Evolutionary conservation across 2,329 filamentous ascomycete genomes (phyloP), one percentile per base, ranked within the genome.

Genomic region (Arthrinium puccinioides): DNA sequence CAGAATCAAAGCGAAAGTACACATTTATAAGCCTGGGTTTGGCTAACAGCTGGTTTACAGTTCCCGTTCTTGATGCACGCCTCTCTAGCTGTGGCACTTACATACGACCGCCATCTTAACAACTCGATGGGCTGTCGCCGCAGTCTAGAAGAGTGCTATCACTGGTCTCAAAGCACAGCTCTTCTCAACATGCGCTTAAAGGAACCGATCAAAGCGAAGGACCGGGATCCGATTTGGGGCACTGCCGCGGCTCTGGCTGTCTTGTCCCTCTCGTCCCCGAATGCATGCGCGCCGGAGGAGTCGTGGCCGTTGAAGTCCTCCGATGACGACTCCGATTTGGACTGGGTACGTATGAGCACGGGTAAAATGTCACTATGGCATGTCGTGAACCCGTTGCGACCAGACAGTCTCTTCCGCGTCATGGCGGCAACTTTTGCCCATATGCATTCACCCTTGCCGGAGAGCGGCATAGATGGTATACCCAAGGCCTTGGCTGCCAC

Each of bases 41-140:
- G 38, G 38, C 32, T 48, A 35, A 47, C 37, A 28, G 11, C 32
- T 37, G 19, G 15, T n/a, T 37, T 42, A 27, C 31, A 56, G 66
- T 40, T 67, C 35, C 66, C 67, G 3, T 66, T 52, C 27, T 44
- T 70, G 14, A 68, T 70, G 65, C 67, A 70, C 37, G 64, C 65
- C 21, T 62, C 59, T 7, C 44, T 70, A 5, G 64, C 63, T 0
- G 59, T 69, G 21, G 60, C 65, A 1, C 43, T 63, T 10, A 50
- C 60, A 16, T 67, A 69, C 32, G 60, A 63, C 24, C 60, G 61
- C 28, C 45, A 59, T 34, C 43, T 57, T 1, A 55, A 56, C 11
- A 37, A 30, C 20, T 38, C 51, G 2, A 29, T 15, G 23, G 36
- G 23, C 38, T 43, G 28, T 36, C 54, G 41, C 13, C 61, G 52